Evolutionary conservation across 2,329 filamentous ascomycete species (phyloP).

Genomic region (Cladophialophora carrionii): DNA sequence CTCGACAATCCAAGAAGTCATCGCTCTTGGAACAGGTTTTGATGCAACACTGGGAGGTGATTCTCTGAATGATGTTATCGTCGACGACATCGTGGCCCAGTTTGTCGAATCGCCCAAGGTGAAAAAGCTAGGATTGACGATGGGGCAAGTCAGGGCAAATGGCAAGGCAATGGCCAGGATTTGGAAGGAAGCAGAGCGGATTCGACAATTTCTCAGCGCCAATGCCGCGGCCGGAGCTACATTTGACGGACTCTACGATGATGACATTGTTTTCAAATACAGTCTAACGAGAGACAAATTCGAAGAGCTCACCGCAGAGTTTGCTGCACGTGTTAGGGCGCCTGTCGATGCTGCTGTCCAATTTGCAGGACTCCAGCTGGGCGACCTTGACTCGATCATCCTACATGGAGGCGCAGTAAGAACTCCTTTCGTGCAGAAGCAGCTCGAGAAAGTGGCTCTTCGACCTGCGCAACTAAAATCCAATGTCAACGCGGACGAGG

Average conservation of each 20-base stretch:
- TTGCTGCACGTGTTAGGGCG: slow-evolving; percentile 68
- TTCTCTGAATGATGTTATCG: slow-evolving; percentile 80
- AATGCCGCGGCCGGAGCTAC: slow-evolving; percentile 79
- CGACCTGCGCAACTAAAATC: slow-evolving; percentile 77
- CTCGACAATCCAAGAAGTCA: slow-evolving; percentile 96
- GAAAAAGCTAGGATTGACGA: slow-evolving; percentile 56
- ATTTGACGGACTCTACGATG: slow-evolving; percentile 82
- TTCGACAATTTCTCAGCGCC: slow-evolving; percentile 88
- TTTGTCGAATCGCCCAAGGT: slow-evolving; percentile 70
- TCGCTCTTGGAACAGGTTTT: slow-evolving; percentile 83
- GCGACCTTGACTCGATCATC: slow-evolving; percentile 85
- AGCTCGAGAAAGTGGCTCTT: slow-evolving; percentile 75
- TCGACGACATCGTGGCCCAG: slow-evolving; percentile 83
- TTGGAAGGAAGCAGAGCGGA: slow-evolving; percentile 86
- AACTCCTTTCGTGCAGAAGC: slow-evolving; percentile 91
- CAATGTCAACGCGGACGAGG: slow-evolving; percentile 96
- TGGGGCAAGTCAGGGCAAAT: slow-evolving; percentile 69
- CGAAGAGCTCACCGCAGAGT: slow-evolving; percentile 72
- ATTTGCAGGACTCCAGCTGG: slow-evolving; percentile 70
- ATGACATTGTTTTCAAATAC: slow-evolving; percentile 92
- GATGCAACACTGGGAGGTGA: slow-evolving; percentile 90
- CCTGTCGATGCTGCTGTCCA: slow-evolving; percentile 76
- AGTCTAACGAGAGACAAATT: slow-evolving; percentile 80
- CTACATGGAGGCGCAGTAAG: slow-evolving; percentile 87
- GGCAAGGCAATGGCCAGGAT: slow-evolving; percentile 86